Conservation (phyloP, 305 asterid species). For the Fraxinus albicans region DNA sequence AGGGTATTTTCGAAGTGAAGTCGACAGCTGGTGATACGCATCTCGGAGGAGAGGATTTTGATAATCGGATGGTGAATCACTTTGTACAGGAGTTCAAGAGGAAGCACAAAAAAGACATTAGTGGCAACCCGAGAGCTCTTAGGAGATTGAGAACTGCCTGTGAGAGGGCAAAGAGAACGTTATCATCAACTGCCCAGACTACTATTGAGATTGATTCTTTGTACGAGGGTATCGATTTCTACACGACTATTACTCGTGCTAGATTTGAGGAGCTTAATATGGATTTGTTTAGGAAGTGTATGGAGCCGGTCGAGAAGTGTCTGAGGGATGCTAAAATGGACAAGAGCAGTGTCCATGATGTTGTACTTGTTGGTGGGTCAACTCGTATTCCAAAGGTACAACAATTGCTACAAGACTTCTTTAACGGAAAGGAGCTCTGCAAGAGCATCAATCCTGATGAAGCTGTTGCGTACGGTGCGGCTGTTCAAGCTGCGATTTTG, state of each 20-base stretch:
- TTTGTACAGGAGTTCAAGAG: conserved; percentile 42
- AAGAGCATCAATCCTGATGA: conserved; percentile 44
- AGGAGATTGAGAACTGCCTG: conserved; percentile 41
- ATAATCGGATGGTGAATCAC: conserved; percentile 41
- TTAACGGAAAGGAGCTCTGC: conserved; percentile 40
- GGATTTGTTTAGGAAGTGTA: conserved; percentile 41
- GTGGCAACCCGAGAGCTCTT: conserved; percentile 34
- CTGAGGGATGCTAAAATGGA: conserved; percentile 44
- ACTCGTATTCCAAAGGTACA: conserved; percentile 43
- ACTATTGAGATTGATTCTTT: conserved; percentile 39
- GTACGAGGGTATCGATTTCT: conserved; percentile 38
- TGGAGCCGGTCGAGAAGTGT: conserved; percentile 47
- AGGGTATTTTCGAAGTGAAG: conserved; percentile 40
- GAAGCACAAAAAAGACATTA: conserved; percentile 38
- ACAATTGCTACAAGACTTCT: conserved; percentile 42
- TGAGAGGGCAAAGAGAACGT: conserved; percentile 40
- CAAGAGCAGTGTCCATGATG: conserved; percentile 32
- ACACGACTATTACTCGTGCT: conserved; percentile 36
- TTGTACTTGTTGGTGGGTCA: conserved; percentile 41
- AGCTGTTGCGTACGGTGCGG: conserved; percentile 40
- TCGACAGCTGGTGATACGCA: conserved; percentile 43
- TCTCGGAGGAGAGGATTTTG: conserved; percentile 42
- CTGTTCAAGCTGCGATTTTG: conserved; percentile 38
- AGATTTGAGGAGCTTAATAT: conserved; percentile 39
- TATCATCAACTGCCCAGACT: conserved; percentile 37